Percentiles rank a stretch among this genome's conserved stretches.
phyloP scores from a whole-genome alignment of 768 basidiomycete genomes.

The Krasilnikovozyma curviuscula region DNA sequence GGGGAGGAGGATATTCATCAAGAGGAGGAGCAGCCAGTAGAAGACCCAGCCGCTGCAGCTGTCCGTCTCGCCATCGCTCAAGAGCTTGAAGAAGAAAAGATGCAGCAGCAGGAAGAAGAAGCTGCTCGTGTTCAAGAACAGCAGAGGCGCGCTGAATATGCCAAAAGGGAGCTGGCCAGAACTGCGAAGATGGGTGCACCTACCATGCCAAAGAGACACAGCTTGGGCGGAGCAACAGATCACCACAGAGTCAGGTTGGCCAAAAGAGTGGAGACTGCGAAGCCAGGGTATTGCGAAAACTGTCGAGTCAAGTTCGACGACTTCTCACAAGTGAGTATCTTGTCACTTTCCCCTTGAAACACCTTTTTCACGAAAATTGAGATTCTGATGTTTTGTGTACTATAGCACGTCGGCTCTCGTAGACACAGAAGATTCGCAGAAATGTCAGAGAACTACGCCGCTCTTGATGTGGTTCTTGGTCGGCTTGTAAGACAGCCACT shows the following conservation, averaged over 20 bases:
- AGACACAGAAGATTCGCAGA: no score
- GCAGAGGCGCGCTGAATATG: constrained; percentile 8
- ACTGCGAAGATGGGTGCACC: constrained; percentile 3
- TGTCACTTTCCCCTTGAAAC: constrained; percentile 24
- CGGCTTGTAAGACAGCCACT: no score
- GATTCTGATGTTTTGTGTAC: no score
- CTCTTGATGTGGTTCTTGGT: no score
- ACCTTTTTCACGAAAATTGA: no score
- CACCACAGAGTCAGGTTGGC: constrained; percentile 19
- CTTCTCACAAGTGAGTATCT: constrained; percentile 48
- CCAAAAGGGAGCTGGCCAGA: constrained; percentile 1
- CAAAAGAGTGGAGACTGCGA: constrained; percentile 49
- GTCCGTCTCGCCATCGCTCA: no score
- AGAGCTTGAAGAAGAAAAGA: constrained; percentile 18
- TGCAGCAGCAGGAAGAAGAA: constrained; percentile 17
- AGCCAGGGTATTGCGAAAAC: constrained; percentile 95
- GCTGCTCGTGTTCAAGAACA: constrained; percentile 9
- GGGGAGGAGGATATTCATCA: constrained; percentile 15
- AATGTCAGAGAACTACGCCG: no score
- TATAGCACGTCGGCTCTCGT: no score
- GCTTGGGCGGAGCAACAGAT: constrained; percentile 25
- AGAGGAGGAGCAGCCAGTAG: not conserved
- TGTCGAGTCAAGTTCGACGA: constrained; percentile 78
- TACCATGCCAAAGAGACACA: constrained; percentile 11
- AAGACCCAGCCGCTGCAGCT: no score